Conservation (phyloP, 495 filamentous ascomycete species). For the Tuber melanosporum region DNA sequence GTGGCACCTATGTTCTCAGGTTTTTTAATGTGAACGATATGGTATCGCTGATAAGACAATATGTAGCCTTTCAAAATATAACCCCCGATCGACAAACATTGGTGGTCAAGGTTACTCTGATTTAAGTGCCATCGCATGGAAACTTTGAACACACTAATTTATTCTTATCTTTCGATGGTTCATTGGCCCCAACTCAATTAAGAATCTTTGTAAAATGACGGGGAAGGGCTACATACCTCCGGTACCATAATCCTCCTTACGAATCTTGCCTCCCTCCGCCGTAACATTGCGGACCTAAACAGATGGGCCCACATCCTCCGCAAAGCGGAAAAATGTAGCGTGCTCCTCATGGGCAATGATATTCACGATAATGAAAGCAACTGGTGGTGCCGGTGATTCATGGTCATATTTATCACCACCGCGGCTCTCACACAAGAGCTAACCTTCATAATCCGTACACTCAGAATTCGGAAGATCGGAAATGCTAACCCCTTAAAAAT, state of each 20-base stretch:
- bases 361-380: neutral
- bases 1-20: too few species aligned
- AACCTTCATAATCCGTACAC: neutral
- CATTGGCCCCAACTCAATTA: too few species aligned
- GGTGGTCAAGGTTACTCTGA: too few species aligned
- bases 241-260: neutral
- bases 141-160: too few species aligned
- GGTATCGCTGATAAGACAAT: too few species aligned
- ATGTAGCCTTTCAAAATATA: too few species aligned
- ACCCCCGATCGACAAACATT: too few species aligned
- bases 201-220: too few species aligned
- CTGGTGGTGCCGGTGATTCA: conserved; percentile 1
- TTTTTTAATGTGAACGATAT: too few species aligned
- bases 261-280: neutral
- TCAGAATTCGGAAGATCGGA: neutral
- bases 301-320: neutral
- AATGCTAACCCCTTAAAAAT: neutral
- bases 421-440: neutral
- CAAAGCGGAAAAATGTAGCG: neutral
- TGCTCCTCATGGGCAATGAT: neutral
- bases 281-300: neutral
- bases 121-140: too few species aligned
- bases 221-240: too few species aligned
- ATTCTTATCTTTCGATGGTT: too few species aligned
- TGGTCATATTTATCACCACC: neutral